These are phyloP conservation scores for Cicer arietinum DNA, from an alignment of 306 rosid genomes.

Conservation along the genomic window DNA sequence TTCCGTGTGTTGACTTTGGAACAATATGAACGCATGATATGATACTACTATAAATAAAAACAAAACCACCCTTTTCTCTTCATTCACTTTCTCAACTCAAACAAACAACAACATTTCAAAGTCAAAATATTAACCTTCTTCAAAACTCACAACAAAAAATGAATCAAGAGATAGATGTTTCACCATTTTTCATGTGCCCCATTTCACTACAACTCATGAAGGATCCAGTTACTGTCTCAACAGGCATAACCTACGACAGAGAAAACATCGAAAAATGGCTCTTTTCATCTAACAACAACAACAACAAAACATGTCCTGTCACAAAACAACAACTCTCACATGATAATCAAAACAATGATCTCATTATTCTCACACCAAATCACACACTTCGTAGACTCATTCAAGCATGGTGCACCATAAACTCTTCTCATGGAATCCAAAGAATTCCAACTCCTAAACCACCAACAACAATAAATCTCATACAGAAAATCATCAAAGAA, in stretches of 20 bases:
- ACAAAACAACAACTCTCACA: slow-evolving; percentile 55
- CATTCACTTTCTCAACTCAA: neutral
- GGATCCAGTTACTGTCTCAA: slow-evolving; percentile 75
- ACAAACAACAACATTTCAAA: neutral
- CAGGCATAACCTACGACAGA: slow-evolving; percentile 89
- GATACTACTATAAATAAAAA: slow-evolving; percentile 36
- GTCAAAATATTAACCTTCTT: slow-evolving; percentile 6
- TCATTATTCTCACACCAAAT: slow-evolving; percentile 71
- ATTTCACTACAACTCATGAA: slow-evolving; percentile 85
- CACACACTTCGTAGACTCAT: slow-evolving; percentile 86
- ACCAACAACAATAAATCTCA: slow-evolving; percentile 55
- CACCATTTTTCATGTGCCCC: slow-evolving; percentile 77
- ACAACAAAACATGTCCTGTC: slow-evolving; percentile 66
- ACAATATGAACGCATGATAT: slow-evolving; percentile 30
- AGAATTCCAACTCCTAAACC: slow-evolving; percentile 87
- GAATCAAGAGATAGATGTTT: slow-evolving; percentile 70
- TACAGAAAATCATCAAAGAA: slow-evolving; percentile 55
- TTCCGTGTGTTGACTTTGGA: slow-evolving; percentile 61
- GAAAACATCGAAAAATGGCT: slow-evolving; percentile 87
- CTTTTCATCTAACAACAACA: slow-evolving; percentile 43
- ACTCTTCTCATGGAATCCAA: slow-evolving; percentile 72
- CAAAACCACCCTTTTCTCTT: neutral
- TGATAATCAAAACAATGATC: neutral
- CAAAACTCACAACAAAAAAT: slow-evolving; percentile 23
- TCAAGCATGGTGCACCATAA: slow-evolving; percentile 87